Base-by-base conservation (phyloP, 768 basidiomycete species). In the Arthromyces matolae region DNA sequence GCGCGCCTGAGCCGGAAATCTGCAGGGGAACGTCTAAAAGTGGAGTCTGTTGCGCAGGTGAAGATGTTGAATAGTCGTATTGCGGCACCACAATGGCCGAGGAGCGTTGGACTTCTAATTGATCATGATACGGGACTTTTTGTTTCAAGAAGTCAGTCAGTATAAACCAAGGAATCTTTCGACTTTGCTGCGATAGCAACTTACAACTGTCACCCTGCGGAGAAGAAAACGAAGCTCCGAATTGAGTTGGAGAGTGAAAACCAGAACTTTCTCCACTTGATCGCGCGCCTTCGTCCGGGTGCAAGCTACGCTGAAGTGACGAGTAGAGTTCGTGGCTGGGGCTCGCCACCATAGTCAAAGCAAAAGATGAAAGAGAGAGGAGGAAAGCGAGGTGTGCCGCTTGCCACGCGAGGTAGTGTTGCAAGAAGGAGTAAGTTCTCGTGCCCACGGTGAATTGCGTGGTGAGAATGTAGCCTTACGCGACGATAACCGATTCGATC, bases 191-290 rank as follows among this genome's bases (percentile, higher is more conserved):
- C 69, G 69, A 81, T 77, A 69, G 65, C 69, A 74, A 71, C 76
- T 72, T 65, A 80, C 76, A 69, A 72, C 69, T 75, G 75, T 77
- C 74, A 52, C 71, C 67, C 69, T 72, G 70, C 47, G 68, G 64
- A 53, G 72, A 64, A 64, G 72, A 69, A 56, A 70, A 75, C 22
- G 70, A 69, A 40, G 75, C 63, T 47, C 70, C 71, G 66, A 84
- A 83, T 43, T 46, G 50, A 5, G 81, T 75, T 55, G 87, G 86
- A 2, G 86, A 87, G 58, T 86, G 84, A 19, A 88, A 67, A 51
- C 83, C 85, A 43, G 86, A 87, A 60, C 83, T 80, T 59, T 86
- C 86, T 61, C 87, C 85, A 64, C 82, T 84, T 19, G 83, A 85
- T 66, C 81, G 83, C 35, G 77, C 75, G 31, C 82, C 78, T 59